Evolutionary conservation across 2,329 filamentous ascomycete species (phyloP).

Genomic region (Thelonectria olida): DNA sequence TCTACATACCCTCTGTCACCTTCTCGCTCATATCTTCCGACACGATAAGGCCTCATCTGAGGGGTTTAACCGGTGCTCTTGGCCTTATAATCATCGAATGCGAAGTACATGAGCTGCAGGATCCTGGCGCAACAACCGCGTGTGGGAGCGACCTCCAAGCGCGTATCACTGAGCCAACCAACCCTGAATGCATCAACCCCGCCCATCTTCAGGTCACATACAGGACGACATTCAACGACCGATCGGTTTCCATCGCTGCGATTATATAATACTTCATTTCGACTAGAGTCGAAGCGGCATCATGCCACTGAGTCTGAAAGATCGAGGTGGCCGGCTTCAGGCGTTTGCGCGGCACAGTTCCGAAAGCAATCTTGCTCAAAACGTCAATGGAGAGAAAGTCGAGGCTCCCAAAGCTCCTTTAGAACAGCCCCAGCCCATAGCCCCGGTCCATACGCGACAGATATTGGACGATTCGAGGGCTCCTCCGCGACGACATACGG

Average conservation of each 20-base stretch:
- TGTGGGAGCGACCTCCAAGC: slow-evolving; percentile 20
- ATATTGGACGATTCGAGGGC: slow-evolving; percentile 47
- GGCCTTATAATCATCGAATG: background rate
- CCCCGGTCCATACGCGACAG: slow-evolving; percentile 37
- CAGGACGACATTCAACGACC: slow-evolving; percentile 12
- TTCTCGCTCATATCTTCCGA: no score
- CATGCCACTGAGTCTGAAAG: slow-evolving; percentile 45
- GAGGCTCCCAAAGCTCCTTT: slow-evolving; percentile 30
- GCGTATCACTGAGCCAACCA: slow-evolving; percentile 8
- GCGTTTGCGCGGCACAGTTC: slow-evolving; percentile 43
- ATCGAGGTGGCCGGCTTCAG: slow-evolving; percentile 43
- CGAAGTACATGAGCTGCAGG: background rate
- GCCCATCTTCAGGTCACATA: slow-evolving; percentile 20
- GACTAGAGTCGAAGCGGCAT: slow-evolving; percentile 2
- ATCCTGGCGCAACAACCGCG: slow-evolving; percentile 9
- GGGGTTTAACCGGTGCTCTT: background rate
- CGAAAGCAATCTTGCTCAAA: slow-evolving; percentile 33
- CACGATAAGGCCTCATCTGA: background rate
- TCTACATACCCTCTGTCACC: background rate
- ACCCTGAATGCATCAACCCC: slow-evolving; percentile 25
- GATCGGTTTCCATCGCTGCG: background rate
- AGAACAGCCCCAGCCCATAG: slow-evolving; percentile 27
- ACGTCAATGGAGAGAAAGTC: slow-evolving; percentile 30
- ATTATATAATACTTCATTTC: background rate
- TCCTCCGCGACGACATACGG: slow-evolving; percentile 43